Conservation (phyloP, 495 filamentous ascomycete species). For the Xylaria curta region DNA sequence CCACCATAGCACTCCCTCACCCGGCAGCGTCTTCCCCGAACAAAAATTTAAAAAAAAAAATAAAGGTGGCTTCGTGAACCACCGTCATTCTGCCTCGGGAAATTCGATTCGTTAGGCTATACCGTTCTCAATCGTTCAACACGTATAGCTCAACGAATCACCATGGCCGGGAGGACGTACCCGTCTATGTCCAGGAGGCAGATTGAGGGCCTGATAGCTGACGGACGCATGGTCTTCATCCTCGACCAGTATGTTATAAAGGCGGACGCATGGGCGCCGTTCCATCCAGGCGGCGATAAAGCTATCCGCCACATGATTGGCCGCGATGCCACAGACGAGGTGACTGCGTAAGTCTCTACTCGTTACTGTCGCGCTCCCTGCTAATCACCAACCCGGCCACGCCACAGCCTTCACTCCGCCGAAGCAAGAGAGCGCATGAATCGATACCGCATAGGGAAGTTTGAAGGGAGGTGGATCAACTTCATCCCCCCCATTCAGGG, state of each 20-base stretch:
- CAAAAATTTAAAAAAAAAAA: neutral
- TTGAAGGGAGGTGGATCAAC: constrained; percentile 85
- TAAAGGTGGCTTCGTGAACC: neutral
- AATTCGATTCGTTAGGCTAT: neutral
- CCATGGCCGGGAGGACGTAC: constrained; percentile 44
- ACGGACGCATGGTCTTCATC: constrained; percentile 83
- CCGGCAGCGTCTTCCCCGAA: neutral
- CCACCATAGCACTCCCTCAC: neutral
- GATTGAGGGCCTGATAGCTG: constrained; percentile 86
- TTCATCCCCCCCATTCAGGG: constrained; percentile 94
- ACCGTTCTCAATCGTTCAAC: neutral
- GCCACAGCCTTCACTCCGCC: constrained; percentile 75
- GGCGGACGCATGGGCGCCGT: constrained; percentile 85
- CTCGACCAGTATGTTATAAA: constrained; percentile 81
- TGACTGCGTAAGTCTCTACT: constrained; percentile 74
- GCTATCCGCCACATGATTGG: constrained; percentile 95
- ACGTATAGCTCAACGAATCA: neutral
- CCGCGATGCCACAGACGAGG: constrained; percentile 94
- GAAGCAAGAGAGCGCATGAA: constrained; percentile 80
- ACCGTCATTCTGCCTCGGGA: neutral
- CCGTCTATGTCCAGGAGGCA: constrained; percentile 70
- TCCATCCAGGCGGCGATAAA: constrained; percentile 92
- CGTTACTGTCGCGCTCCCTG: neutral
- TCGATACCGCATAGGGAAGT: constrained; percentile 80
- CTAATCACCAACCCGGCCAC: constrained; percentile 5